Conservation (phyloP, 495 filamentous ascomycete genomes). For the Podospora conica region DNA sequence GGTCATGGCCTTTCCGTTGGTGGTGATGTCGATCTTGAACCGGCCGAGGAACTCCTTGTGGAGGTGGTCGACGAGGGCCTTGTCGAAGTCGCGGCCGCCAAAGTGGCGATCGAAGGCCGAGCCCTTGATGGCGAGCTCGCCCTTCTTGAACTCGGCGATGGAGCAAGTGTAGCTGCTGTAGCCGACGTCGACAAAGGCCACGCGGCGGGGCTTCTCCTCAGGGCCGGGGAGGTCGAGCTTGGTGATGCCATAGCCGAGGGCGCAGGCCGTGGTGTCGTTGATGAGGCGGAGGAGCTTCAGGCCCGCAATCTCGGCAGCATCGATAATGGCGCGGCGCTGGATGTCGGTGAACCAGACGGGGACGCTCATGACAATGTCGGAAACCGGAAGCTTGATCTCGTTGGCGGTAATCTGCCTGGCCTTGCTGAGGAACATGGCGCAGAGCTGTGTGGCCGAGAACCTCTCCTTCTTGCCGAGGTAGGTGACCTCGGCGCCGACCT, state of each 20-base stretch:
- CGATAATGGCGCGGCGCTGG: constrained; percentile 81
- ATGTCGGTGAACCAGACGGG: constrained; percentile 96
- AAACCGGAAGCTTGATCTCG: constrained; percentile 89
- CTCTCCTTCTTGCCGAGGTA: constrained; percentile 93
- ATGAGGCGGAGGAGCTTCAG: constrained; percentile 89
- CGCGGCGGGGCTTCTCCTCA: constrained; percentile 89
- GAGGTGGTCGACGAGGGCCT: constrained; percentile 89
- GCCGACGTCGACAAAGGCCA: constrained; percentile 92
- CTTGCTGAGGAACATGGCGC: constrained; percentile 93
- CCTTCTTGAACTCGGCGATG: constrained; percentile 95
- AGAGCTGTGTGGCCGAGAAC: constrained; percentile 86
- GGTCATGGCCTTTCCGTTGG: constrained; percentile 80
- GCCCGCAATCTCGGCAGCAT: constrained; percentile 91
- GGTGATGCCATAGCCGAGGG: constrained; percentile 95
- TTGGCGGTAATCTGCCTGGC: constrained; percentile 79
- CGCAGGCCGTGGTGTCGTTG: constrained; percentile 96
- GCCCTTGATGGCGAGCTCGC: constrained; percentile 87
- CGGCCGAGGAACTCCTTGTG: constrained; percentile 90
- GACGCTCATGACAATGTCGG: constrained; percentile 88
- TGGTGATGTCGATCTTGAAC: constrained; percentile 84
- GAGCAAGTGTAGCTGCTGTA: constrained; percentile 93
- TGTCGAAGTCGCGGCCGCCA: constrained; percentile 95
- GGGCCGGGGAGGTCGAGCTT: constrained; percentile 82
- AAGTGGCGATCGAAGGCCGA: constrained; percentile 96
- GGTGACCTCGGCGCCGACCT: constrained; percentile 88